Conservation (phyloP, 352 stramenopile species). For the Pythium insidiosum region DNA sequence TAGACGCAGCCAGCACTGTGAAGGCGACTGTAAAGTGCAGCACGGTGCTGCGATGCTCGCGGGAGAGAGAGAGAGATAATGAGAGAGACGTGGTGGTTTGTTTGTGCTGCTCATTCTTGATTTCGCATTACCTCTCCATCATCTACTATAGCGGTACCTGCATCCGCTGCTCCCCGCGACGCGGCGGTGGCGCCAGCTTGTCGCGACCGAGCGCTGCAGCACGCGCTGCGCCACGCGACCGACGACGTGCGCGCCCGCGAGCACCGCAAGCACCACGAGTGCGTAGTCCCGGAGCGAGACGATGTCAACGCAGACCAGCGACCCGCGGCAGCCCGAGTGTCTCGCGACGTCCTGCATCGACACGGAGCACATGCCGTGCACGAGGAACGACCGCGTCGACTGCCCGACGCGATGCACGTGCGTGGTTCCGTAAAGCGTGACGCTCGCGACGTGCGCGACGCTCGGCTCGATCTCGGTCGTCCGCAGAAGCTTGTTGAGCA, state of each 20-base stretch:
- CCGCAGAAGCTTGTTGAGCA: constrained; percentile 22
- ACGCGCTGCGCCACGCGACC: not conserved
- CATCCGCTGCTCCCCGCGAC: not conserved
- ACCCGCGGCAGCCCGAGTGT: constrained; percentile 25
- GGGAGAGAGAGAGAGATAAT: too few species aligned
- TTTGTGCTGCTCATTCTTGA: too few species aligned
- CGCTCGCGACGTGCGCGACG: constrained; percentile 23
- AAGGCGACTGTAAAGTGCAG: too few species aligned
- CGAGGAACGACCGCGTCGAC: too few species aligned
- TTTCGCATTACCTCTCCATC: too few species aligned
- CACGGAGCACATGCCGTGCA: too few species aligned
- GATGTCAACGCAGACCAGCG: constrained; percentile 17
- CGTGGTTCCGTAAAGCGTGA: constrained; percentile 16
- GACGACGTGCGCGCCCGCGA: too few species aligned
- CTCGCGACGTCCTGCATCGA: too few species aligned
- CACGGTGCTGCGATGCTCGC: too few species aligned
- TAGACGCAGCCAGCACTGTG: too few species aligned
- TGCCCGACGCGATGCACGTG: constrained; percentile 2
- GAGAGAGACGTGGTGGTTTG: too few species aligned
- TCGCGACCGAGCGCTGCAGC: constrained; percentile 1
- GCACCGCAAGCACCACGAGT: constrained; percentile 5
- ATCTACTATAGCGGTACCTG: too few species aligned
- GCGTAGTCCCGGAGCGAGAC: constrained; percentile 15
- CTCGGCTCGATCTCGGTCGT: constrained; percentile 29
- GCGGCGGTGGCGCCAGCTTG: not conserved